These are phyloP conservation scores for Baorangia bicolor DNA, from an alignment of 768 basidiomycete genomes.

Conservation along the genomic window DNA sequence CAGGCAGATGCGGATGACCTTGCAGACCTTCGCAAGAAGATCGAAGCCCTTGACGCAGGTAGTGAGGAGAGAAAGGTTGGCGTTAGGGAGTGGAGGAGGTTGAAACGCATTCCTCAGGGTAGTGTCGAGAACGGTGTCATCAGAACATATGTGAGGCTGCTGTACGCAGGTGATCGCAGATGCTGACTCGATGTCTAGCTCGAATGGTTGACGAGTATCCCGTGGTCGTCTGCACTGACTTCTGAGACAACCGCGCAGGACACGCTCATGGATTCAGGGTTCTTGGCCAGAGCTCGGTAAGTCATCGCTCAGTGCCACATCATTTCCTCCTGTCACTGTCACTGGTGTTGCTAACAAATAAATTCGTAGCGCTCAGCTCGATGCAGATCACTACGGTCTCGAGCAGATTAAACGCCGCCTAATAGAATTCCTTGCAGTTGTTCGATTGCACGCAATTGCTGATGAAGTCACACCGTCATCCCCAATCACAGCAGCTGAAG, in stretches of 20 bases:
- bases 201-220: constrained; percentile 85
- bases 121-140: constrained; percentile 92
- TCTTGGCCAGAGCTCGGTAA: constrained; percentile 65
- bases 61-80: constrained; percentile 83
- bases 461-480: constrained; percentile 13
- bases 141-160: constrained; percentile 64
- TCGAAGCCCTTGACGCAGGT: constrained; percentile 70
- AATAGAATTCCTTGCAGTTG: constrained; percentile 90
- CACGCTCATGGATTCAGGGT: constrained; percentile 50
- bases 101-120: constrained; percentile 86
- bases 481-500: neutral
- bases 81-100: constrained; percentile 76
- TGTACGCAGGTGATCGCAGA: neutral
- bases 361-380: constrained; percentile 55
- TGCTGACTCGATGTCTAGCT: constrained; percentile 41
- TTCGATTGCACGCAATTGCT: constrained; percentile 49
- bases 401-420: constrained; percentile 90
- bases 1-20: constrained; percentile 81
- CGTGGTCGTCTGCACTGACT: constrained; percentile 61
- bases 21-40: constrained; percentile 65
- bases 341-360: neutral
- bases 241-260: constrained; percentile 29
- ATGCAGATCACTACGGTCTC: constrained; percentile 88
- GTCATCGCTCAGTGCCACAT: neutral
- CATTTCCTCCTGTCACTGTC: too few relatives aligned